Base-by-base conservation (phyloP, 2,329 filamentous ascomycete species). In the Amylocarpus encephaloides region DNA sequence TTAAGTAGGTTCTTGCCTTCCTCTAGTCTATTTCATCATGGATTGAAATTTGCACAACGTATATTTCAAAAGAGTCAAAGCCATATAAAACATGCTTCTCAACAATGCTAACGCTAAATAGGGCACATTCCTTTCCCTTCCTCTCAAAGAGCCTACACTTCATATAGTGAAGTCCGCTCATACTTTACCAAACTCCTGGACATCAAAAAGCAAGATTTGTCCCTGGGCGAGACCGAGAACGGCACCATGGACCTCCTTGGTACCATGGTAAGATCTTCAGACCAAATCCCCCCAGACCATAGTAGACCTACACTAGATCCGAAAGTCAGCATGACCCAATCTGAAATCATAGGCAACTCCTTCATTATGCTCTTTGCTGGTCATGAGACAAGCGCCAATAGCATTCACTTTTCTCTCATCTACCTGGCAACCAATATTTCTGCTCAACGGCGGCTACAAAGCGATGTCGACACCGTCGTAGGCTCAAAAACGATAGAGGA, bases 171-270 rank as follows among this genome's bases (percentile, higher is more conserved):
- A 62, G 77, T 73, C 71, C 68, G 70, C 13, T 63, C 70, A 52
- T 79, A 78, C 59, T 76, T 78, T 70, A 66, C 70, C 2, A 73
- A 77, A 49, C 68, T 79, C 40, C 73, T 74, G 51, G 65, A 73
- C 22, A 33, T 53, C 19, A 63, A 59, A 38, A 58, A 54, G 36
- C 48, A 58, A 29, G 52, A 58, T 29, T 52, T 62, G 6, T 38
- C 50, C 5, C 43, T 45, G 3, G 60, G 59, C 18, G 57, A 61
- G 12, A 16, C 44, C 11, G 59, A 60, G 11, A 48, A 54, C 22
- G 51, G 48, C 11, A 59, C 59, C 0, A 62, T 62, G 59, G 59
- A 62, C 48, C 40, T 62, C 3, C 45, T 63, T 30, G 57, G 58
- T 12, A 53, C 51, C 1, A 61, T 61, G 60, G 54, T 62, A 16